phyloP scores from a whole-genome alignment of 2,329 filamentous ascomycete species.

The Fusarium sp. region DNA sequence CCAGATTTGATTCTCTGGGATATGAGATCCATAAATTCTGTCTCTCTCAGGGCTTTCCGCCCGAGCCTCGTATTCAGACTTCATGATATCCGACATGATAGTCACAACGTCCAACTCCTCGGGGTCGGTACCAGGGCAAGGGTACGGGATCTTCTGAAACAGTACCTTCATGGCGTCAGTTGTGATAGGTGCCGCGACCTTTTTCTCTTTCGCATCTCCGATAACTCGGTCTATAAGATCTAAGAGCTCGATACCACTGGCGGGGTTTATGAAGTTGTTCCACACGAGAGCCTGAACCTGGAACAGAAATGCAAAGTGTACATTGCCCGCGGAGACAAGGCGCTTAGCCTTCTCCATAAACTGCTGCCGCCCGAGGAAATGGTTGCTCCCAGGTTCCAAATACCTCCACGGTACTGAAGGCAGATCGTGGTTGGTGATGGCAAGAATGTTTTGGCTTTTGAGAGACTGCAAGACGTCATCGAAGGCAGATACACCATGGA shows the following conservation, averaged over 20 bases:
- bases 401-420: slow-evolving; percentile 30
- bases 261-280: slow-evolving; percentile 73
- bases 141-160: slow-evolving; percentile 65
- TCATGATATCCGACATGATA: slow-evolving; percentile 57
- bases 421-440: slow-evolving; percentile 45
- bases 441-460: slow-evolving; percentile 42
- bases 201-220: slow-evolving; percentile 40
- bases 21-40: slow-evolving; percentile 44
- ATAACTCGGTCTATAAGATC: slow-evolving; percentile 56
- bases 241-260: slow-evolving; percentile 62
- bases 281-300: slow-evolving; percentile 74
- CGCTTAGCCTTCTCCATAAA: slow-evolving; percentile 38
- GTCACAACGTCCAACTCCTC: slow-evolving; percentile 55
- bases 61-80: slow-evolving; percentile 58
- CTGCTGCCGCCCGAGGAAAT: slow-evolving; percentile 35
- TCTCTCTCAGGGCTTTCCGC: slow-evolving; percentile 43
- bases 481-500: not conserved
- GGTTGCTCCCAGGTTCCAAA: slow-evolving; percentile 39
- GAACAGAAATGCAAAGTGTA: slow-evolving; percentile 68
- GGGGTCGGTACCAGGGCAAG: slow-evolving; percentile 64
- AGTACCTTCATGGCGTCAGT: slow-evolving; percentile 67
- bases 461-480: slow-evolving; percentile 37
- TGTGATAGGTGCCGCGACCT: slow-evolving; percentile 58
- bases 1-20: slow-evolving; percentile 59
- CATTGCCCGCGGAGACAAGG: slow-evolving; percentile 43